Conservation (phyloP, 148 eudicot genomes). For the Agrostemma githago region DNA sequence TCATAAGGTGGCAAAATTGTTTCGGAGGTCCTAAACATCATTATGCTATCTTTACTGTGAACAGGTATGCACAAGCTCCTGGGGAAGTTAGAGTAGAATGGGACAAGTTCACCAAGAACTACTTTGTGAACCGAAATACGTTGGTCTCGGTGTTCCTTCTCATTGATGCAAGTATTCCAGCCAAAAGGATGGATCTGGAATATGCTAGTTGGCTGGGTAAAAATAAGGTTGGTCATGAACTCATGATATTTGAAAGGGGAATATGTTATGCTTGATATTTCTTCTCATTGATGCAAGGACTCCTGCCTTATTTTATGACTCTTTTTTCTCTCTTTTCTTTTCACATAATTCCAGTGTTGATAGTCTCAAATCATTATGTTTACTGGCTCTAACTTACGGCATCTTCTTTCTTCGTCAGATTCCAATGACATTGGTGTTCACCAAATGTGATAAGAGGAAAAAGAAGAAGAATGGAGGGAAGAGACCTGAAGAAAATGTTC, state of each 20-base stretch:
- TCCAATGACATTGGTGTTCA: slow-evolving; percentile 92
- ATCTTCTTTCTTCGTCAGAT: slow-evolving; percentile 39
- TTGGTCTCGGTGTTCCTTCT: slow-evolving; percentile 91
- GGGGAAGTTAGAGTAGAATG: slow-evolving; percentile 69
- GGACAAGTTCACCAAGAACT: slow-evolving; percentile 87
- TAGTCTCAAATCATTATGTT: too few relatives aligned
- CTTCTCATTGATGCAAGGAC: too few relatives aligned
- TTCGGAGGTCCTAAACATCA: not conserved
- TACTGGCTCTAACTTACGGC: not conserved
- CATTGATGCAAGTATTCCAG: slow-evolving; percentile 96
- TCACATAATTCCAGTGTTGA: too few relatives aligned
- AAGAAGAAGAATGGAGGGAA: slow-evolving; percentile 96
- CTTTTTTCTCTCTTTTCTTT: too few relatives aligned
- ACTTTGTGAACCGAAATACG: slow-evolving; percentile 72
- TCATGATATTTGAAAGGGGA: too few relatives aligned
- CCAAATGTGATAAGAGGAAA: slow-evolving; percentile 91
- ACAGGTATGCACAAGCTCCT: slow-evolving; percentile 87
- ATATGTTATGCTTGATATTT: too few relatives aligned
- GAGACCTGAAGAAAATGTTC: slow-evolving; percentile 86
- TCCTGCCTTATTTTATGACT: too few relatives aligned
- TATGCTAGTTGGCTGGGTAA: slow-evolving; percentile 98
- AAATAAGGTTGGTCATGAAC: slow-evolving; percentile 54
- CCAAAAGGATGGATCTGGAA: slow-evolving; percentile 76
- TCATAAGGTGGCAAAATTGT: not conserved
- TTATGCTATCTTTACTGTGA: not conserved